Conservation (phyloP, 2,329 filamentous ascomycete genomes). For the Aspergillus vadensis region DNA sequence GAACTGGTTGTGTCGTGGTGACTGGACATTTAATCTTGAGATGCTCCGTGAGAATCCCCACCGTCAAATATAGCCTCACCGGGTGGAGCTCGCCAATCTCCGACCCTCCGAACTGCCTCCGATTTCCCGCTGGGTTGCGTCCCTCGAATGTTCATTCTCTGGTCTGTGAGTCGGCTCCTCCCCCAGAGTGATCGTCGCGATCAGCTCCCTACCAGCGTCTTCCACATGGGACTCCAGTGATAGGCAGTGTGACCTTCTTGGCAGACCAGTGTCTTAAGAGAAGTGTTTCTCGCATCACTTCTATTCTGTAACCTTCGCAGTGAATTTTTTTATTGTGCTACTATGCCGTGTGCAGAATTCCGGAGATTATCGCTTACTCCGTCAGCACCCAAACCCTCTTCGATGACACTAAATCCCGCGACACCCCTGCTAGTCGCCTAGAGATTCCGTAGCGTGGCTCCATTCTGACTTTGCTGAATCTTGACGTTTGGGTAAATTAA, state of each 20-base stretch:
- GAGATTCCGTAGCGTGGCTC: background rate
- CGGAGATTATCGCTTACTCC: background rate
- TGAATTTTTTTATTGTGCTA: no score
- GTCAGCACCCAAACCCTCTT: background rate
- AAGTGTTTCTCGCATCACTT: no score
- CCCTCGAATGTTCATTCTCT: background rate
- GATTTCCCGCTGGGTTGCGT: background rate
- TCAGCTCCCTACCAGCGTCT: background rate
- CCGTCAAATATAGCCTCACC: background rate
- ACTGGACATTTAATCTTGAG: background rate
- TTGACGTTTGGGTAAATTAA: background rate
- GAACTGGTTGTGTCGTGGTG: background rate
- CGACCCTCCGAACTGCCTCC: background rate
- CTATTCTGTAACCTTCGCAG: no score
- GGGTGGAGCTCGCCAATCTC: background rate
- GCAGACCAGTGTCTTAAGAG: no score
- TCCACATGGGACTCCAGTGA: background rate
- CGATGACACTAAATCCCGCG: background rate
- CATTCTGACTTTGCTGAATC: background rate
- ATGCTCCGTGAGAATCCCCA: background rate
- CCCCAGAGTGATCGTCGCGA: slow-evolving; percentile 1
- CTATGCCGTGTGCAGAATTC: no score
- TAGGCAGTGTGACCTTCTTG: no score
- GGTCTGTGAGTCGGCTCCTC: slow-evolving; percentile 1
- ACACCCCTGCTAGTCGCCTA: background rate